Evolutionary conservation across 2,329 filamentous ascomycete genomes (phyloP).

Genomic region (Lachnellula hyalina): DNA sequence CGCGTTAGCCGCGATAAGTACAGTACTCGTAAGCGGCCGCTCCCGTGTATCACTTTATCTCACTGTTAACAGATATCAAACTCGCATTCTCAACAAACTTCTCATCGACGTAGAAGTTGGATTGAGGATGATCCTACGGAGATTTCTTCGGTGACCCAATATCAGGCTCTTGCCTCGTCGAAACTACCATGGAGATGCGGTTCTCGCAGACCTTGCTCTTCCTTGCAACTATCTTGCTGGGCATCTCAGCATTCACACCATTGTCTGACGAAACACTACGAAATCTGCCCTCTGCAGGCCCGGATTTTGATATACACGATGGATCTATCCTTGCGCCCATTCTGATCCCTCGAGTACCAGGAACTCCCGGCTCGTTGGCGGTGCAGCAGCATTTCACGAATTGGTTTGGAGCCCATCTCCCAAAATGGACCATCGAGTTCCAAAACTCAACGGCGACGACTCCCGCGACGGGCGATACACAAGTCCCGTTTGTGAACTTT

Average conservation of each 20-base stretch:
- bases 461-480: slow-evolving; percentile 62
- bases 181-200: slow-evolving; percentile 15
- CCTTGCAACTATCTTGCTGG: slow-evolving; percentile 13
- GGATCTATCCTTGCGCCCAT: slow-evolving; percentile 81
- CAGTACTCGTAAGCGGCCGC: not conserved
- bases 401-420: slow-evolving; percentile 72
- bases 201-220: slow-evolving; percentile 14
- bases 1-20: not conserved
- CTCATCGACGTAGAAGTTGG: not conserved
- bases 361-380: slow-evolving; percentile 66
- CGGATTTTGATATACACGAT: slow-evolving; percentile 72
- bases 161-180: slow-evolving; percentile 18
- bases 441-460: slow-evolving; percentile 90
- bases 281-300: slow-evolving; percentile 63
- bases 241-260: slow-evolving; percentile 27
- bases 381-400: slow-evolving; percentile 77
- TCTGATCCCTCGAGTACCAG: slow-evolving; percentile 80
- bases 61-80: not conserved
- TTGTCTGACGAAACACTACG: slow-evolving; percentile 72
- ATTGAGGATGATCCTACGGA: slow-evolving; percentile 24
- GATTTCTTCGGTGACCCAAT: slow-evolving; percentile 4
- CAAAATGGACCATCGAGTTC: slow-evolving; percentile 72
- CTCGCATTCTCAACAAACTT: not conserved
- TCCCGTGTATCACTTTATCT: not conserved
- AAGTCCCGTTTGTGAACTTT: slow-evolving; percentile 81